These are phyloP conservation scores for Chamaecyparis obtusa DNA, from an alignment of 75 land plant species.

Conservation along the genomic window DNA sequence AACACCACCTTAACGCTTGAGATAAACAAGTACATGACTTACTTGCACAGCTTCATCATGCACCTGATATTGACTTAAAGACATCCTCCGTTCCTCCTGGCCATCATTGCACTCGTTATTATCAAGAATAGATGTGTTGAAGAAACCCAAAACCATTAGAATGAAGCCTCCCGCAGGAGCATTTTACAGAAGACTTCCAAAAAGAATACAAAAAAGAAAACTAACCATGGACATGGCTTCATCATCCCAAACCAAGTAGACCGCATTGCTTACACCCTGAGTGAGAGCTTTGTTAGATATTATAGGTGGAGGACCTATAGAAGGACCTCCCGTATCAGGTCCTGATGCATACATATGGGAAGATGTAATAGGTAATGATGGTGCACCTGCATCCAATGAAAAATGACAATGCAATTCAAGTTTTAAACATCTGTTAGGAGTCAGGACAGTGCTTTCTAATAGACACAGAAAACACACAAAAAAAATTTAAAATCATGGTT, in stretches of 20 bases:
- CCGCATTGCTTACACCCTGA: constrained; percentile 70
- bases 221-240: constrained; percentile 98
- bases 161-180: background rate
- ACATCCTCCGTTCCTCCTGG: constrained; percentile 96
- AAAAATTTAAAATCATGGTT: background rate
- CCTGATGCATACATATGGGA: constrained; percentile 88
- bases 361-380: background rate
- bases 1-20: background rate
- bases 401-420: background rate
- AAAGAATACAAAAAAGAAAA: background rate
- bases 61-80: constrained; percentile 87
- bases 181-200: background rate
- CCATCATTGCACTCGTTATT: background rate
- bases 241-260: constrained; percentile 98
- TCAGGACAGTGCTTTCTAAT: background rate
- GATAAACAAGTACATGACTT: constrained; percentile 41
- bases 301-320: constrained; percentile 93
- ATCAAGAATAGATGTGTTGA: background rate
- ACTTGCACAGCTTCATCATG: constrained; percentile 99
- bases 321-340: constrained; percentile 89
- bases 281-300: constrained; percentile 81
- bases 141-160: background rate
- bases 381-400: constrained; percentile 1
- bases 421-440: background rate
- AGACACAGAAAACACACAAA: background rate